Evolutionary conservation across 2,329 filamentous ascomycete species (phyloP), one percentile per base, ranked within the genome.

Genomic region (Exophiala sp.): DNA sequence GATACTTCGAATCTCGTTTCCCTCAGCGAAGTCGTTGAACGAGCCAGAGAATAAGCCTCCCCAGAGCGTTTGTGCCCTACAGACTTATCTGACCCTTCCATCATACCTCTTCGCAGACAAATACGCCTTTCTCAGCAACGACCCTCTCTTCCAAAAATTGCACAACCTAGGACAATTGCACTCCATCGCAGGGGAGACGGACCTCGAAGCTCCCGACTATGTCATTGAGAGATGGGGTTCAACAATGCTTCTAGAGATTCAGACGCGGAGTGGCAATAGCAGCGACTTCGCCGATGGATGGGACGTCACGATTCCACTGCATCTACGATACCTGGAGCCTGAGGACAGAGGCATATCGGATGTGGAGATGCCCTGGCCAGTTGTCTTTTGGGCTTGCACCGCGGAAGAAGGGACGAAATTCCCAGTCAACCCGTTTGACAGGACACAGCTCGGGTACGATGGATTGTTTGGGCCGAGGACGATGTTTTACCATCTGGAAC

Each of bases 121-220:
- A 65, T 95, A 96, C 72, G 90, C 95, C 70, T 80, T 96, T 56
- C 73, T 70, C 14, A 75, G 72, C 8, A 66, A 66, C 3, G 73
- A 75, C 53, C 71, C 72, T 3, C 78, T 96, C 4, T 94, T 95
- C 72, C 79, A 95, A 29, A 71, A 82, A 3, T 91, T 89, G 1
- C 90, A 95, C 65, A 89, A 95, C 65, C 78, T 96, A 16, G 76
- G 79, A 2, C 75, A 81, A 1, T 73, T 95, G 38, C 84, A 79
- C 41, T 83, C 86, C 59, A 79, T 89, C 11, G 84, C 84, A 21
- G 81, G 88, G 10, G 88, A 89, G 16, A 88, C 91, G 5, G 91
- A 97, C 62, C 84, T 97, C 49, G 92, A 97, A 73, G 91, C 90
- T 0, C 92, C 92, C 1, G 86, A 87, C 63, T 97, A 95, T 75